A percentile compares a stretch with the other conserved stretches of the same genome.
These are phyloP conservation scores for Chytridiales sp. DNA, from an alignment of 371 early-diverging fungal genomes.

Conservation along the genomic window DNA sequence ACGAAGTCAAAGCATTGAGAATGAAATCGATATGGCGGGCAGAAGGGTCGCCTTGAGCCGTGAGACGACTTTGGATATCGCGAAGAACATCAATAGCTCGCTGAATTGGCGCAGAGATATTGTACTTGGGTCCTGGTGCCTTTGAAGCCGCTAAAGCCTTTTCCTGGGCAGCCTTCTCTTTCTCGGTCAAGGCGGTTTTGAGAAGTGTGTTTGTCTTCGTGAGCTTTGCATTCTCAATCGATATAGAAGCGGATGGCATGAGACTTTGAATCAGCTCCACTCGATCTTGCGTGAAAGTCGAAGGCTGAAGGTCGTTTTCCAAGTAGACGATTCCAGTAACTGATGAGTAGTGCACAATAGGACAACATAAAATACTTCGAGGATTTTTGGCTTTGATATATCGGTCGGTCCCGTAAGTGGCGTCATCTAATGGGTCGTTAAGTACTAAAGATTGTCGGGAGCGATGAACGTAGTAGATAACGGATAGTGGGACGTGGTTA, in stretches of 20 bases:
- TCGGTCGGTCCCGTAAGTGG: slow-evolving; percentile 37
- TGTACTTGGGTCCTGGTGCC: slow-evolving; percentile 38
- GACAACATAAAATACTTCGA: slow-evolving; percentile 46
- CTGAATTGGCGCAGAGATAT: slow-evolving; percentile 51
- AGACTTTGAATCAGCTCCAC: slow-evolving; percentile 43
- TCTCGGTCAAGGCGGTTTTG: slow-evolving; percentile 33
- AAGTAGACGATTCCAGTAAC: slow-evolving; percentile 46
- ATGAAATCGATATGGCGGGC: slow-evolving; percentile 43
- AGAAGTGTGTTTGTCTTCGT: slow-evolving; percentile 43
- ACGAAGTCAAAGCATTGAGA: slow-evolving; percentile 43
- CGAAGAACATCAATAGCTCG: slow-evolving; percentile 44
- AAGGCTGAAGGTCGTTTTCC: slow-evolving; percentile 42
- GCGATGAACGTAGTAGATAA: slow-evolving; percentile 41
- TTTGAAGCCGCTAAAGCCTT: neutral
- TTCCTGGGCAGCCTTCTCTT: slow-evolving; percentile 5
- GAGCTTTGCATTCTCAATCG: slow-evolving; percentile 48
- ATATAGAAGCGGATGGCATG: slow-evolving; percentile 47
- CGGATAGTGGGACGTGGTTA: slow-evolving; percentile 29
- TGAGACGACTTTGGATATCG: slow-evolving; percentile 36
- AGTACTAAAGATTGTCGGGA: slow-evolving; percentile 40
- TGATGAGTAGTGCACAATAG: slow-evolving; percentile 44
- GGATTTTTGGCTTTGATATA: slow-evolving; percentile 36
- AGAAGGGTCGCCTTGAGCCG: slow-evolving; percentile 32
- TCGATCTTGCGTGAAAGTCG: slow-evolving; percentile 38
- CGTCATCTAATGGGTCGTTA: slow-evolving; percentile 29